These are phyloP conservation scores for Leccinum broughii DNA, from an alignment of 768 basidiomycete species.

Conservation along the genomic window DNA sequence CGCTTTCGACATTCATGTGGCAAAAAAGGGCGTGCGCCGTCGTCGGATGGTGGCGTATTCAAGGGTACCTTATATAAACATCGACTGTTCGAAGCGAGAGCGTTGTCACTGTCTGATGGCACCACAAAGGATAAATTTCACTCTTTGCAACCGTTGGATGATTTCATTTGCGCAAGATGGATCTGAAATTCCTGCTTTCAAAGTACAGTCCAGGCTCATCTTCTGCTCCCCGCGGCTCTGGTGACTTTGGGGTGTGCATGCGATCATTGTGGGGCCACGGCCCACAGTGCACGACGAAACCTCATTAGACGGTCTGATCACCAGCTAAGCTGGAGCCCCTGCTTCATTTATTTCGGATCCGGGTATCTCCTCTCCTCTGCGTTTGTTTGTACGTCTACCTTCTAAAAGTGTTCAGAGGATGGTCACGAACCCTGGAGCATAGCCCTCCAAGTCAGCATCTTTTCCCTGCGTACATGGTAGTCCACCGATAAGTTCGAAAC, in stretches of 20 bases:
- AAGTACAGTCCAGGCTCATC: slow-evolving; percentile 4
- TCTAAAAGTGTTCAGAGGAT: slow-evolving; percentile 8
- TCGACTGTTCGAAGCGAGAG: slow-evolving; percentile 8
- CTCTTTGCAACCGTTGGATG: slow-evolving; percentile 12
- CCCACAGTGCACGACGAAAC: neutral
- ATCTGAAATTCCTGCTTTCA: slow-evolving; percentile 12
- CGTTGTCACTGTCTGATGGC: neutral
- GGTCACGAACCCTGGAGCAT: neutral
- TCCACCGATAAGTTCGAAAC: neutral
- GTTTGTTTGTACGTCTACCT: slow-evolving; percentile 1
- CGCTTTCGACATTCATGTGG: slow-evolving; percentile 12
- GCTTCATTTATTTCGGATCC: slow-evolving; percentile 11
- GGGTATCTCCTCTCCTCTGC: slow-evolving; percentile 8
- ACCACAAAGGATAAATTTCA: slow-evolving; percentile 9
- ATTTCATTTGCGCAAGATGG: slow-evolving; percentile 16
- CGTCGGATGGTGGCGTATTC: slow-evolving; percentile 8
- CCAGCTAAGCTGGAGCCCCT: slow-evolving; percentile 1
- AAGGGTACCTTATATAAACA: neutral
- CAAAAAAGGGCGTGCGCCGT: slow-evolving; percentile 6
- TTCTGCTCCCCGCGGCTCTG: slow-evolving; percentile 18
- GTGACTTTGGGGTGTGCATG: neutral
- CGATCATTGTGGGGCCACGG: neutral
- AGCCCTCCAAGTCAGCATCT: slow-evolving; percentile 5
- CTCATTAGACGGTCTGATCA: neutral
- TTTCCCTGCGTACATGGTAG: neutral